phyloP scores from a whole-genome alignment of 2,329 filamentous ascomycete genomes.

The Blastomyces percursus region DNA sequence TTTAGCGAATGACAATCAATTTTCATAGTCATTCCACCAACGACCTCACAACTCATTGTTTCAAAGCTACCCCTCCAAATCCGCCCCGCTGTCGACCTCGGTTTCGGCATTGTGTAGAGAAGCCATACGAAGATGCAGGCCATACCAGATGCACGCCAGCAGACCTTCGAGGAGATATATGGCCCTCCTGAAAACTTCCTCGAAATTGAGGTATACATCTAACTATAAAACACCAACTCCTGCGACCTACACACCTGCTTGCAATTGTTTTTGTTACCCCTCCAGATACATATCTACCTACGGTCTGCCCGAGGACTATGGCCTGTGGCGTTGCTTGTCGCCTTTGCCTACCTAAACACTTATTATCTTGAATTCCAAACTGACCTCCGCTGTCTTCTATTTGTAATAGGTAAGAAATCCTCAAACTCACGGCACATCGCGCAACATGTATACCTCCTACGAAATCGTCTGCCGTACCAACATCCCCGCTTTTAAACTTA shows the following conservation, averaged over 20 bases:
- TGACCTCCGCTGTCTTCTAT: conserved; percentile 14
- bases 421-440: conserved; percentile 85
- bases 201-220: conserved; percentile 64
- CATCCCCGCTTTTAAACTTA: conserved; percentile 97
- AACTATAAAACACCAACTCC: background rate
- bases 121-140: conserved; percentile 43
- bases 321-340: background rate
- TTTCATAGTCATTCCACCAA: background rate
- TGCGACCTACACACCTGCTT: background rate
- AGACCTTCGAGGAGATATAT: conserved; percentile 98
- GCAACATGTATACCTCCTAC: conserved; percentile 97
- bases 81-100: background rate
- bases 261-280: background rate
- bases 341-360: background rate
- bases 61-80: background rate
- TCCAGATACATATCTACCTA: background rate
- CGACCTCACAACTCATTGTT: background rate
- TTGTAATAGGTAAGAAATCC: conserved; percentile 70
- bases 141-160: conserved; percentile 61
- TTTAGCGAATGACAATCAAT: background rate
- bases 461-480: conserved; percentile 97
- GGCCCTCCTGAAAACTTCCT: conserved; percentile 97
- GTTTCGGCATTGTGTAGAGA: conserved; percentile 6
- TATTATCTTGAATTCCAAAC: background rate
- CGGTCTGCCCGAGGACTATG: background rate